Evolutionary conservation across 1,139 yeast genomes (phyloP).

Genomic region (Lodderomyces elongisporus): DNA sequence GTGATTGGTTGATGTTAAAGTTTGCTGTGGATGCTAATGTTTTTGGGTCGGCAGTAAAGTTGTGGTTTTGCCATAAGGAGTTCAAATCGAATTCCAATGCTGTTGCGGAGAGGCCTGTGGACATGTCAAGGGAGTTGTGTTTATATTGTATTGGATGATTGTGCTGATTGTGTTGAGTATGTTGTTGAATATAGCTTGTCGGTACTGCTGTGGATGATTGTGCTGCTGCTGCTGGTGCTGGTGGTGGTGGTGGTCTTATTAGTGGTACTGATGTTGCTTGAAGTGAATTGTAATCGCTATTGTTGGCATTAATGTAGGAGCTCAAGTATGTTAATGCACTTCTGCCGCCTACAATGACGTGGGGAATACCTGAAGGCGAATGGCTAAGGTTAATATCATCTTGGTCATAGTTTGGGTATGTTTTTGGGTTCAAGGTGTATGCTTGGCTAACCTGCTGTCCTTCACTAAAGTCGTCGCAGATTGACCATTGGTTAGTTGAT

Average conservation of each 20-base stretch:
- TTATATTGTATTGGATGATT: neutral
- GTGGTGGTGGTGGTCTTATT: slow-evolving; percentile 1
- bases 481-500: slow-evolving; percentile 68
- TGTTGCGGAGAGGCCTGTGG: too few relatives aligned
- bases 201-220: slow-evolving; percentile 1
- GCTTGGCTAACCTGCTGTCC: slow-evolving; percentile 76
- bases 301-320: slow-evolving; percentile 46
- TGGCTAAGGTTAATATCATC: neutral
- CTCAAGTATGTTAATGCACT: slow-evolving; percentile 49
- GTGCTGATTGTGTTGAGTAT: neutral
- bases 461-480: slow-evolving; percentile 78
- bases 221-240: slow-evolving; percentile 1
- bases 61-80: neutral
- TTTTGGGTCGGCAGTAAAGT: neutral
- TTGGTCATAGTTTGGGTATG: slow-evolving; percentile 25
- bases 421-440: slow-evolving; percentile 14
- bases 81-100: neutral
- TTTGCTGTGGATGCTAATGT: slow-evolving; percentile 3
- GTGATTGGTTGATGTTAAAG: slow-evolving; percentile 8
- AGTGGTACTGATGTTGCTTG: slow-evolving; percentile 1
- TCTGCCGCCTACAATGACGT: slow-evolving; percentile 50
- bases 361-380: slow-evolving; percentile 37
- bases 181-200: neutral
- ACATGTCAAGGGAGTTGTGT: neutral
- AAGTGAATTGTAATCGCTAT: neutral